Percentiles rank a stretch among this genome's conserved stretches.
These are phyloP conservation scores for Colletotrichum sp. DNA, from an alignment of 2,329 filamentous ascomycete species.

Conservation along the genomic window DNA sequence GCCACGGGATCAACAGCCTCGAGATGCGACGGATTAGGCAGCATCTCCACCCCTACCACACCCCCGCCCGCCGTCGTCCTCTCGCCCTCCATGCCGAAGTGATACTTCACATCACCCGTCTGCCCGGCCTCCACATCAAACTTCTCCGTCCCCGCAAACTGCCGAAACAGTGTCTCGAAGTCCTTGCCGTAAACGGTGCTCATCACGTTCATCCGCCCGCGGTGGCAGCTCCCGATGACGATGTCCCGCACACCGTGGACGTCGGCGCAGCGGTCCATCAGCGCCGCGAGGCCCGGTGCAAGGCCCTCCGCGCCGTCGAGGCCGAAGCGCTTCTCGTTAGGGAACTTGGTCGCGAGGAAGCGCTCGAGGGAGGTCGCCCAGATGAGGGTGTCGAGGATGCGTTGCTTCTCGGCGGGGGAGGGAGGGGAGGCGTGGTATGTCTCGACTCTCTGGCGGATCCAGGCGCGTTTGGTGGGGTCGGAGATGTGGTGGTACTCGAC, in stretches of 20 bases:
- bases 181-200: conserved; percentile 98
- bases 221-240: conserved; percentile 98
- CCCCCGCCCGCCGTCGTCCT: conserved; percentile 96
- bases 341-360: conserved; percentile 96
- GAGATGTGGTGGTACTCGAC: conserved; percentile 99
- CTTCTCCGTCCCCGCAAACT: conserved; percentile 87
- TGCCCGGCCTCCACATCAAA: conserved; percentile 80
- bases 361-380: conserved; percentile 97
- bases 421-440: conserved; percentile 94
- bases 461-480: conserved; percentile 95
- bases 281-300: conserved; percentile 97
- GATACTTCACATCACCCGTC: conserved; percentile 98
- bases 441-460: conserved; percentile 94
- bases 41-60: conserved; percentile 94
- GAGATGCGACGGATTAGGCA: conserved; percentile 97
- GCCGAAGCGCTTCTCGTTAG: conserved; percentile 99
- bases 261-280: conserved; percentile 97
- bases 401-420: conserved; percentile 95
- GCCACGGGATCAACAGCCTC: conserved; percentile 98
- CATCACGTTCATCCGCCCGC: conserved; percentile 95
- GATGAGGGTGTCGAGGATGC: conserved; percentile 94
- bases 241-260: conserved; percentile 94
- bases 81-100: conserved; percentile 99
- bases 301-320: conserved; percentile 96
- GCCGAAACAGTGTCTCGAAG: conserved; percentile 98